These are phyloP conservation scores for Phytophthora meadii DNA, from an alignment of 352 stramenopile species.

Conservation along the genomic window DNA sequence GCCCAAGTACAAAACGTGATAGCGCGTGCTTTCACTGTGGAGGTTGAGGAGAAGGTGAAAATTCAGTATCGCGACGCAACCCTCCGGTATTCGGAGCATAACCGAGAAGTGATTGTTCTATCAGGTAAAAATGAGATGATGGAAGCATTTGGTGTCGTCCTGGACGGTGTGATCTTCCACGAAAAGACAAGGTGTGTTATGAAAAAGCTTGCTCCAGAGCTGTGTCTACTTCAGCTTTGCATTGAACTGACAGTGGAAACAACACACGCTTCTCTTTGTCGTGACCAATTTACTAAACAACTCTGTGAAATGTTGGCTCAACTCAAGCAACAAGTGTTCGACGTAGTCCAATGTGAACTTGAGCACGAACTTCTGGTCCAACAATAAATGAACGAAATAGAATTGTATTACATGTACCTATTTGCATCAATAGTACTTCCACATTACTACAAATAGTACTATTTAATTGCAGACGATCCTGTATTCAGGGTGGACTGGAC, in stretches of 20 bases:
- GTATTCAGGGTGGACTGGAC: not conserved
- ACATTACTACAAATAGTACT: no score
- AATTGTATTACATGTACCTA: no score
- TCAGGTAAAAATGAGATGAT: not conserved
- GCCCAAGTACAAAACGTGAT: not conserved
- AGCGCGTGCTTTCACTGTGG: constrained; percentile 5
- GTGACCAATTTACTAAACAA: not conserved
- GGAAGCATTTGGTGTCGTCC: constrained; percentile 4
- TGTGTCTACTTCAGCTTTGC: constrained; percentile 7
- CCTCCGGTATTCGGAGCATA: constrained; percentile 5
- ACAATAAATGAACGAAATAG: no score
- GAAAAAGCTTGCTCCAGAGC: not conserved
- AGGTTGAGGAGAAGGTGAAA: constrained; percentile 4
- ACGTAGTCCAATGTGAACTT: not conserved
- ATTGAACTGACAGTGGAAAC: constrained; percentile 2
- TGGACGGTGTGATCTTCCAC: not conserved
- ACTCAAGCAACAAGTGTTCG: constrained; percentile 6
- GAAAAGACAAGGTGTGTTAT: constrained; percentile 11
- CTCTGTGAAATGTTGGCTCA: constrained; percentile 8
- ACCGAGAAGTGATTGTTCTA: constrained; percentile 9
- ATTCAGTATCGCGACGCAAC: constrained; percentile 4
- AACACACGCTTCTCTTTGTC: not conserved
- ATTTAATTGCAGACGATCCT: not conserved
- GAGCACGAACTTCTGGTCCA: constrained; percentile 4
- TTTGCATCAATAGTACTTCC: no score